Evolutionary conservation across 2,329 filamentous ascomycete species (phyloP), one percentile per base, ranked within the genome.

Genomic region (Epichloe typhina): DNA sequence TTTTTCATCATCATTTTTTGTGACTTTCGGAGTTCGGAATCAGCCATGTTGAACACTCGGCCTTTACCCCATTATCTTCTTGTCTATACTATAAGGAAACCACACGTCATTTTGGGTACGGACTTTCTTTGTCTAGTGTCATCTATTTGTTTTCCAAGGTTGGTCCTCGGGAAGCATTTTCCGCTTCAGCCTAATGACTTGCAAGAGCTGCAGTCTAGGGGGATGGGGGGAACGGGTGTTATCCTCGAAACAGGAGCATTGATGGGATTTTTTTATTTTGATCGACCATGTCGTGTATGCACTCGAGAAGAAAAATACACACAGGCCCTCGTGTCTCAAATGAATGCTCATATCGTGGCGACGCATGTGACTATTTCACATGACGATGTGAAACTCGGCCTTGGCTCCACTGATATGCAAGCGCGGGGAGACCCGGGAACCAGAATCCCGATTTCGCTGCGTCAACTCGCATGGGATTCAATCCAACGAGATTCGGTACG

Each of bases 161-260:
- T 31, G 9, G 31, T 31, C 31, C 31, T 4, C 31, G 31, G 31
- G 31, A 11, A 31, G 31, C 9, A 31, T 31, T 31, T 4, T 11
- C 8, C 9, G 31, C 31, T 31, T 31, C 31, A 11, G 31, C 9
- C 26, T 9, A 31, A 31, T 43, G 47, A 49, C 38, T 52, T n/a
- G 50, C 50, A 49, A 52, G 46, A 49, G 50, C 50, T 52, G 50
- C 50, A 19, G 46, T 44, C 46, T 8, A 31, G 26, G 1, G 26
- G 3, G 31, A 31, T 31, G 31, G 31, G 26, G 9, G 31, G 31
- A 11, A 31, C 9, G 31, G 31, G 31, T 9, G 3, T 31, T 31
- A 31, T 31, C 31, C 31, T 31, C 31, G 31, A 31, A 31, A 31
- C 31, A 31, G 31, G 31, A 31, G 31, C 31, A 31, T 9, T 31